Conservation (phyloP, 305 asterid species). For the Fraxinus albicans region DNA sequence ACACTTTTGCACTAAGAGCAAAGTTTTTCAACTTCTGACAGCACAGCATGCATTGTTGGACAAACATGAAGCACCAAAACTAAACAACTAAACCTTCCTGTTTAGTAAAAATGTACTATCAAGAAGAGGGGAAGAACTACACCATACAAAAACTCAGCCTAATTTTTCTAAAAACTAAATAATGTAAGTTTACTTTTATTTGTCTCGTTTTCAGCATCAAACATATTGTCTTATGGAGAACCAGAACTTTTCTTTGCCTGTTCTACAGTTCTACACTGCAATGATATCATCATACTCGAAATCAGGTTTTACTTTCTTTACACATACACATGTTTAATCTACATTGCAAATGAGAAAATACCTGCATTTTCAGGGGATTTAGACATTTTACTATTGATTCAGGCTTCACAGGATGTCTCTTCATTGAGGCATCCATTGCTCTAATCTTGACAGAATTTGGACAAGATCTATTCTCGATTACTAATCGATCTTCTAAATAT, state of each 20-base stretch:
- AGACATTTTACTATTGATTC: constrained; percentile 31
- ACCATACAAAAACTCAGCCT: neutral
- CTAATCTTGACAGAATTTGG: constrained; percentile 30
- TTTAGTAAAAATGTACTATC: constrained; percentile 3
- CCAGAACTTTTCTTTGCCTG: constrained; percentile 52
- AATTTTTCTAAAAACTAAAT: neutral
- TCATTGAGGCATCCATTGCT: constrained; percentile 18
- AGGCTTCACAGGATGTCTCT: constrained; percentile 33
- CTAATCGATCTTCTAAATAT: constrained; percentile 18
- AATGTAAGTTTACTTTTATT: constrained; percentile 26
- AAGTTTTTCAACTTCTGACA: constrained; percentile 73
- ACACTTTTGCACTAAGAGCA: constrained; percentile 72
- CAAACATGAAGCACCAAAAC: constrained; percentile 78
- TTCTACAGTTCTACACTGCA: constrained; percentile 58
- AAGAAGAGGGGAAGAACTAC: neutral
- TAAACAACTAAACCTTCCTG: constrained; percentile 55
- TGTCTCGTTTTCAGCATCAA: constrained; percentile 45
- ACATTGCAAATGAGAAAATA: constrained; percentile 1
- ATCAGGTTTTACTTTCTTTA: neutral
- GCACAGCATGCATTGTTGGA: constrained; percentile 72
- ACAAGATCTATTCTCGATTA: constrained; percentile 29
- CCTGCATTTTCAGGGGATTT: constrained; percentile 51
- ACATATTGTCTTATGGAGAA: constrained; percentile 45
- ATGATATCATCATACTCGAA: constrained; percentile 15
- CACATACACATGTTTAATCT: neutral